Percentiles rank a stretch among this genome's conserved stretches.
These are phyloP conservation scores for Coniochaeta prunicola DNA, from an alignment of 2,329 filamentous ascomycete species.

Conservation along the genomic window DNA sequence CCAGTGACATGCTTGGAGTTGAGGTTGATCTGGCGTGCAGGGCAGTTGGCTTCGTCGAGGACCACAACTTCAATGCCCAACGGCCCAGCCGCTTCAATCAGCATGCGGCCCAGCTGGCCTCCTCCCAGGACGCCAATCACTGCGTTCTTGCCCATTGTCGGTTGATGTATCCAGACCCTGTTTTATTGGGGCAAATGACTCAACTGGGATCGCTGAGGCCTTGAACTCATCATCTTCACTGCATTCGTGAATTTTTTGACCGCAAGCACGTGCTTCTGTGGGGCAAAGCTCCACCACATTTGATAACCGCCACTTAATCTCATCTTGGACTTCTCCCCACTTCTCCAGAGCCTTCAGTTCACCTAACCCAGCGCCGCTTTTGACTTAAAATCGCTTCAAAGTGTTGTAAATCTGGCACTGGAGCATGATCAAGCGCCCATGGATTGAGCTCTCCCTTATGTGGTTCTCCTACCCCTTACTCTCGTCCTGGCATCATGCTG, in stretches of 20 bases:
- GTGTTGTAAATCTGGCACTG: too few species aligned
- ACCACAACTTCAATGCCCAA: constrained; percentile 74
- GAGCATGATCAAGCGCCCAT: too few species aligned
- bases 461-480: too few species aligned
- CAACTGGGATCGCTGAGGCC: neutral
- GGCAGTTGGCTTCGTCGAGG: constrained; percentile 68
- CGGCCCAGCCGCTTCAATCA: constrained; percentile 71
- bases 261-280: neutral
- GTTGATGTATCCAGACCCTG: neutral
- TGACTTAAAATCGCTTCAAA: too few species aligned
- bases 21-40: constrained; percentile 79
- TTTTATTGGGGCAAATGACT: neutral
- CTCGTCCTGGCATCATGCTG: too few species aligned
- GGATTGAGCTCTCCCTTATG: too few species aligned
- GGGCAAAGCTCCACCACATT: neutral
- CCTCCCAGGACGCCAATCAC: constrained; percentile 47
- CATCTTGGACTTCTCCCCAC: too few species aligned
- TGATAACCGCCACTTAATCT: too few species aligned
- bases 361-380: neutral
- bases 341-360: neutral
- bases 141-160: constrained; percentile 15
- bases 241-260: neutral
- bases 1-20: constrained; percentile 70
- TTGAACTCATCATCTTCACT: neutral
- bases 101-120: constrained; percentile 86